Evolutionary conservation across 1,284 basidiomycete genomes (phyloP).

Genomic region (Apiotrichum mycotoxinovorans): DNA sequence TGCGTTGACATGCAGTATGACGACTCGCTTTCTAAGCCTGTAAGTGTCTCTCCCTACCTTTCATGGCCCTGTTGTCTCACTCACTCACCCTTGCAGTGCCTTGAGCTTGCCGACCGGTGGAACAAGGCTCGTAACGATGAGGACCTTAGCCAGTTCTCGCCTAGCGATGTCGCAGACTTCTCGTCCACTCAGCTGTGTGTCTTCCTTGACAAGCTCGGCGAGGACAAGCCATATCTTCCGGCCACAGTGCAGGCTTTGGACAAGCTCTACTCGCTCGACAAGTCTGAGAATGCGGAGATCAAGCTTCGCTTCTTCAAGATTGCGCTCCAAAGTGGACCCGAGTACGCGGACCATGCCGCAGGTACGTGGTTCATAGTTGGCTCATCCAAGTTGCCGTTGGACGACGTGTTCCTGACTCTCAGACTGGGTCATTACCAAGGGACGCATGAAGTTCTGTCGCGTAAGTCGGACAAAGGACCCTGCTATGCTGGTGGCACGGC

Average conservation of each 20-base stretch:
- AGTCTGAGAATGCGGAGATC: constrained; percentile 52
- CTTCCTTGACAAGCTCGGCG: constrained; percentile 53
- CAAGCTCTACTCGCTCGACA: constrained; percentile 49
- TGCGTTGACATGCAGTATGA: constrained; percentile 83
- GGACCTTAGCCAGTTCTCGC: constrained; percentile 47
- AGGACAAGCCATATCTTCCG: constrained; percentile 35
- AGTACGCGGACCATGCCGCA: constrained; percentile 52
- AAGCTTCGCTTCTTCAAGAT: constrained; percentile 54
- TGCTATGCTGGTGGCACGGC: not conserved
- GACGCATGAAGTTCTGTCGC: constrained; percentile 54
- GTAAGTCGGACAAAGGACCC: constrained; percentile 7
- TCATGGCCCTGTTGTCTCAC: not conserved
- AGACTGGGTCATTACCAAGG: constrained; percentile 54
- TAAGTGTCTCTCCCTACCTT: too few relatives aligned
- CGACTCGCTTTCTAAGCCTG: constrained; percentile 64
- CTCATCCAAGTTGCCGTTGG: too few relatives aligned
- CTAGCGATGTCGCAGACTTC: constrained; percentile 41
- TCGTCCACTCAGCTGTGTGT: constrained; percentile 48
- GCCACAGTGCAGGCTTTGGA: constrained; percentile 47
- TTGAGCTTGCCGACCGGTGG: constrained; percentile 72
- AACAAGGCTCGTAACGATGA: constrained; percentile 58
- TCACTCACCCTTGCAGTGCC: constrained; percentile 39
- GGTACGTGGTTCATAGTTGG: constrained; percentile 28
- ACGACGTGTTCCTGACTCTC: constrained; percentile 3
- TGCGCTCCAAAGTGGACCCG: constrained; percentile 51